Base-by-base conservation (phyloP, 2,329 filamentous ascomycete species). In the Aurifilum marmelostoma region DNA sequence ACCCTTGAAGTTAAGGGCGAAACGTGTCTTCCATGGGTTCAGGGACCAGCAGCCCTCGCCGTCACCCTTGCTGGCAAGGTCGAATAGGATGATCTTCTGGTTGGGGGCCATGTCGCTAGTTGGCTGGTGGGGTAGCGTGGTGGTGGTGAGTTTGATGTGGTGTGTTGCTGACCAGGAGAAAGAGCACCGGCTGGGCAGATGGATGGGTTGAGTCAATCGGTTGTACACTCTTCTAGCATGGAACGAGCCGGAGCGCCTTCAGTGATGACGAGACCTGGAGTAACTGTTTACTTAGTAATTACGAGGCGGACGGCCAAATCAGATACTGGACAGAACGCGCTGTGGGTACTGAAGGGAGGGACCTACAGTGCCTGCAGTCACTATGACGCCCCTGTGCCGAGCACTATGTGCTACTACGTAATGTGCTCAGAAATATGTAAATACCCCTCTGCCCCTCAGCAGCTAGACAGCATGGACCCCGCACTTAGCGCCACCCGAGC, bases 1-100 rank as follows among this genome's bases (percentile, higher is more conserved):
- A 1, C 82, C 81, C 76, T 93, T 93, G 80, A 84, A 91, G 79
- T 92, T 92, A 59, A 93, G 79, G 2, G 85, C 75, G 67, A 92
- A 78, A 1, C 91, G 88, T 59, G 87, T 88, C 79, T 91, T 92
- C 90, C 89, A 92, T 0, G 90, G 86, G 75, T 92, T 93, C 60
- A 87, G 79, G 1, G 89, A 90, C 91, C 91, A 92, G 64, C 80
- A 75, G 9, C 78, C 76, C 21, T 80, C 80, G 27, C 80, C 78
- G 75, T 81, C 80, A 27, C 80, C 78, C 75, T 82, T 85, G 77
- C 82, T 88, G 2, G 89, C 86, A 2, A 92, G 77, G 75, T 92
- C 90, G 73, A 87, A 91, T 1, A 92, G 76, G 11, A 86, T 79
- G 50, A 90, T 80, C 58, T 81, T 77, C 4, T 74, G 71, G 32